Base-by-base conservation (phyloP, 129 eudicot species). In the Flaveria bidentis region DNA sequence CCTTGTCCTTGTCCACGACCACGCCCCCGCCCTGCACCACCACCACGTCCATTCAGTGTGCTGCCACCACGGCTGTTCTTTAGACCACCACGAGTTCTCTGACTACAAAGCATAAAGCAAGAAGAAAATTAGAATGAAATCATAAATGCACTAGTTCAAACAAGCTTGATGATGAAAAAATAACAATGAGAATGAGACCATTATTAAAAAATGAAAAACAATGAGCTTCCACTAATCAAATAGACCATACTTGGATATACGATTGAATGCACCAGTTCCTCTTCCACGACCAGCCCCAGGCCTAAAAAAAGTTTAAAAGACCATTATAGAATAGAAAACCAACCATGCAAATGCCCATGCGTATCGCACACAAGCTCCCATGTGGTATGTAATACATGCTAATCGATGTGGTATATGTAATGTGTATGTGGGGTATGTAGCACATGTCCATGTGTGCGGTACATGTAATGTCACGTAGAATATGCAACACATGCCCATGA, bases 201-300 rank as follows among this genome's bases (percentile, higher is more conserved):
- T 33, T 36, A 36, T 4, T 4, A 36, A 36, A 36, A 33, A 36
- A 36, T 36, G 6, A 36, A 36, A 36, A 36, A 36, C 7, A 36
- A 7, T 36, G 41, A 5, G 6, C 63, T 51, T n/a, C 62, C 3
- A 11, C 64, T 64, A 49, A 12, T 30, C 56, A 11, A 3, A 10
- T 62, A 47, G 10, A 25, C 50, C 93, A 72, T 86, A 91, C 96
- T 82, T 85, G 42, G 70, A 61, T 67, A 58, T 78, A 51, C 90
- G 94, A 69, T 80, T 85, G 46, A 66, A 76, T 39, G 88, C 79
- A 71, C 71, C 51, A 9, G 82, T 68, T 30, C 87, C 88, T 81
- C 92, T 87, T 15, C 85, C 80, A 67, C 87, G 90, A 72, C 81
- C 84, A 15, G 69, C 76, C 56, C 91, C 91, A 46, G 86, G 86